Evolutionary conservation across 2,329 filamentous ascomycete species (phyloP).

Genomic region (Neonectria magnoliae): DNA sequence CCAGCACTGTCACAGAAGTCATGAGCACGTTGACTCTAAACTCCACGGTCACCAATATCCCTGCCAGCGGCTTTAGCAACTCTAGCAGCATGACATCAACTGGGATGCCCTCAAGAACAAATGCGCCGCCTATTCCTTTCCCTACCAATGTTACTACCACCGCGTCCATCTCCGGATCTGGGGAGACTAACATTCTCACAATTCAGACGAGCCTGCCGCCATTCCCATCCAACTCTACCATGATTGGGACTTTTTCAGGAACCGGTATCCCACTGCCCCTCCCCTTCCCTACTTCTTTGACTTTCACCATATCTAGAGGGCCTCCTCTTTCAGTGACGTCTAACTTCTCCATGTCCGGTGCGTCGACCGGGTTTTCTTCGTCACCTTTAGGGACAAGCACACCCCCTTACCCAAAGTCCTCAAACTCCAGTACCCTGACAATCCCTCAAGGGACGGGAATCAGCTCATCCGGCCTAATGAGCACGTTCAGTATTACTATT

Average conservation of each 20-base stretch:
- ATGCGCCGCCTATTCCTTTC: slow-evolving; percentile 17
- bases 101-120: slow-evolving; percentile 8
- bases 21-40: slow-evolving; percentile 15
- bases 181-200: neutral
- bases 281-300: neutral
- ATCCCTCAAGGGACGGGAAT: neutral
- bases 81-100: slow-evolving; percentile 10
- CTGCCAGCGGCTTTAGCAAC: slow-evolving; percentile 9
- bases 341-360: slow-evolving; percentile 20
- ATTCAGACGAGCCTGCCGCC: slow-evolving; percentile 18
- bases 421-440: slow-evolving; percentile 29
- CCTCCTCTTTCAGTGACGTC: neutral
- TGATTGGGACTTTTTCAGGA: neutral
- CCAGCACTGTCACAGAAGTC: slow-evolving; percentile 3
- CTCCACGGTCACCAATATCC: slow-evolving; percentile 5
- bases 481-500: slow-evolving; percentile 14
- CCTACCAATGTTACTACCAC: slow-evolving; percentile 14
- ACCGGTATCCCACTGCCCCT: slow-evolving; percentile 18
- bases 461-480: slow-evolving; percentile 20
- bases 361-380: slow-evolving; percentile 8
- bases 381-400: slow-evolving; percentile 20
- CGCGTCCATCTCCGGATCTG: neutral
- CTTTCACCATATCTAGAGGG: neutral
- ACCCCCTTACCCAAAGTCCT: slow-evolving; percentile 17
- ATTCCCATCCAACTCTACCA: slow-evolving; percentile 35